Base-by-base conservation (phyloP, 169 alveolate genomes). In the Eimeria necatrix region DNA sequence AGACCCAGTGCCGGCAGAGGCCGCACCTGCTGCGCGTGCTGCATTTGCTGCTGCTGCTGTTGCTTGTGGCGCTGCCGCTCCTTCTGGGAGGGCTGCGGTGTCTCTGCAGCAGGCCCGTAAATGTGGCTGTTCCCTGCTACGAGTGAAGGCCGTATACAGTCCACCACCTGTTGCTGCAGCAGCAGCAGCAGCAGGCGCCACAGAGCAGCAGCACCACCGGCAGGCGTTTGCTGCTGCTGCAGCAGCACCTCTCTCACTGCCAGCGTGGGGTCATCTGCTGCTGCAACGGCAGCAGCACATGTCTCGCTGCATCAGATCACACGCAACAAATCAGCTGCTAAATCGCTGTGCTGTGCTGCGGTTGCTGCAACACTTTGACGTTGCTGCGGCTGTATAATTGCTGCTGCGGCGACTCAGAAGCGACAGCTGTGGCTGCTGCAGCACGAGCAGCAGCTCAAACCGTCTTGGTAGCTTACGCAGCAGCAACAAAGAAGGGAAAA, bases 111-210 rank as follows among this genome's bases (percentile, higher is more conserved):
- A 41, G 87, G 64, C 3, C 87, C 87, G n/a, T 60, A 49, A 0
- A 76, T 8, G 9, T 32, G 20, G 24, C 81, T 32, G 53, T 22
- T 32, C 9, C 81, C 8, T 5, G 81, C 26, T 7, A 52, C 53
- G 24, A 48, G 48, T 6, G 22, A 46, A 14, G 87, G n/a, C 20
- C 87, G 59, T 4, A 76, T 22, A 48, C 64, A 76, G 87, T 60
- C 12, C 64, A 76, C 49, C 48, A 76, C 64, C 64, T 76, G 61
- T n/a, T 76, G 87, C 46, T 76, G 87, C 64, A 76, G 87, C 46
- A 76, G 64, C 64, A 76, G 61, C 64, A 76, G 61, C 64, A 76
- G 87, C 61, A 76, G 46, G 9, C 87, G 59, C 87, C 87, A 76
- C 59, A 76, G 87, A 46, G 61, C 87, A 18, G 87, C 48, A 4